Conservation (phyloP, 306 rosid species). For the Sechiopsis laciniata region DNA sequence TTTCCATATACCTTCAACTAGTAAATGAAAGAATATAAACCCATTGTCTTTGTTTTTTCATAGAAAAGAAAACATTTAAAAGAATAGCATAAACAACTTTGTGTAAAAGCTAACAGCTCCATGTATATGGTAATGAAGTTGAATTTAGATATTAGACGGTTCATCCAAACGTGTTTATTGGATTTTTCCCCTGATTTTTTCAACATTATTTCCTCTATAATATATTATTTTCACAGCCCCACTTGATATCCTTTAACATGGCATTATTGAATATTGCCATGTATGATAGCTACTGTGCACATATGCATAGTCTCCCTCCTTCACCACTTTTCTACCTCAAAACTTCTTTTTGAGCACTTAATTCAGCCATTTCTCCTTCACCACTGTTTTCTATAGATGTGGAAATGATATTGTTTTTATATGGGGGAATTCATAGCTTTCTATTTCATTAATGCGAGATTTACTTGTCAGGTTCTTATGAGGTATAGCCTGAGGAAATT, state of each 20-base stretch:
- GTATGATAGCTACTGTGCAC: slow-evolving; percentile 19
- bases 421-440: slow-evolving; percentile 8
- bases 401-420: too few relatives aligned
- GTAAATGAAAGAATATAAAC: slow-evolving; percentile 1
- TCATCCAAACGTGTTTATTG: too few relatives aligned
- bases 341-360: too few relatives aligned
- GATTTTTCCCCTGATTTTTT: too few relatives aligned
- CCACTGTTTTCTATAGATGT: neutral
- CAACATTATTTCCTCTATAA: too few relatives aligned
- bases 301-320: slow-evolving; percentile 7
- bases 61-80: too few relatives aligned
- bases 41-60: neutral
- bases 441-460: slow-evolving; percentile 4
- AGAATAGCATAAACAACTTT: too few relatives aligned
- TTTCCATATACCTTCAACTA: neutral
- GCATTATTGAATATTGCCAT: slow-evolving; percentile 18
- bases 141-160: too few relatives aligned
- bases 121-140: too few relatives aligned
- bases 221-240: slow-evolving; percentile 10
- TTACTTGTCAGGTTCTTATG: slow-evolving; percentile 9
- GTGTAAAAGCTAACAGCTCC: too few relatives aligned
- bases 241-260: slow-evolving; percentile 17
- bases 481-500: slow-evolving; percentile 6
- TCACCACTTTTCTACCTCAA: slow-evolving; percentile 14
- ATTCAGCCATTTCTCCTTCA: neutral